phyloP scores from a whole-genome alignment of 306 rosid genomes.

The Rosa persica region DNA sequence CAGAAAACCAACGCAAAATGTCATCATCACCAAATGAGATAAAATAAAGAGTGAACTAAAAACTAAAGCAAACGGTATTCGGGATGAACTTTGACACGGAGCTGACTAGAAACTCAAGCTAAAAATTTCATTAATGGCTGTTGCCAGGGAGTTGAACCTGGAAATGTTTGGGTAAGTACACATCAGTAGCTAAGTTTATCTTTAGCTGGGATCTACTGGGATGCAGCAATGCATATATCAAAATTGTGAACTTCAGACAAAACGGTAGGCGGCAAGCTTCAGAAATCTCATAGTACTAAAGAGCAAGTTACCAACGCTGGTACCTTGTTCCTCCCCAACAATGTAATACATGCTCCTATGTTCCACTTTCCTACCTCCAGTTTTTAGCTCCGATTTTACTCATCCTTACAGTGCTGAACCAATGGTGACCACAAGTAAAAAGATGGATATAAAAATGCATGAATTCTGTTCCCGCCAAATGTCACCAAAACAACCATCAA shows the following conservation, averaged over 20 bases:
- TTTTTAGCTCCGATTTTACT: neutral
- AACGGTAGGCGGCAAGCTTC: neutral
- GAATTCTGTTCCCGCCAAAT: constrained; percentile 7
- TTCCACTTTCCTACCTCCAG: neutral
- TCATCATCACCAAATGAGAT: too few relatives aligned
- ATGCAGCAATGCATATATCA: neutral
- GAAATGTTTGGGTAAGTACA: neutral
- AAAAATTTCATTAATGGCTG: neutral
- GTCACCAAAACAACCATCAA: constrained; percentile 6
- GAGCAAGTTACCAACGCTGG: neutral
- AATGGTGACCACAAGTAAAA: neutral
- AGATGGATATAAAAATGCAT: constrained; percentile 17
- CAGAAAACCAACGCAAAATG: too few relatives aligned
- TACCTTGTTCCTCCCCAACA: neutral
- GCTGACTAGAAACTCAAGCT: neutral
- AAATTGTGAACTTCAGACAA: neutral
- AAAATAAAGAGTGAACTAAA: too few relatives aligned
- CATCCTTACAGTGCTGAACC: neutral
- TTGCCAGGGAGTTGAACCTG: neutral
- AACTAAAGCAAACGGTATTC: neutral
- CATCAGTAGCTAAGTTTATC: neutral
- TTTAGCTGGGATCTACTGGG: neutral
- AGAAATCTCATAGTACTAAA: neutral
- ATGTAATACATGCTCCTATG: neutral
- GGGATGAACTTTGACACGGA: too few relatives aligned